Conservation (phyloP, 2,329 filamentous ascomycete genomes). For the Cladosporium sp. region DNA sequence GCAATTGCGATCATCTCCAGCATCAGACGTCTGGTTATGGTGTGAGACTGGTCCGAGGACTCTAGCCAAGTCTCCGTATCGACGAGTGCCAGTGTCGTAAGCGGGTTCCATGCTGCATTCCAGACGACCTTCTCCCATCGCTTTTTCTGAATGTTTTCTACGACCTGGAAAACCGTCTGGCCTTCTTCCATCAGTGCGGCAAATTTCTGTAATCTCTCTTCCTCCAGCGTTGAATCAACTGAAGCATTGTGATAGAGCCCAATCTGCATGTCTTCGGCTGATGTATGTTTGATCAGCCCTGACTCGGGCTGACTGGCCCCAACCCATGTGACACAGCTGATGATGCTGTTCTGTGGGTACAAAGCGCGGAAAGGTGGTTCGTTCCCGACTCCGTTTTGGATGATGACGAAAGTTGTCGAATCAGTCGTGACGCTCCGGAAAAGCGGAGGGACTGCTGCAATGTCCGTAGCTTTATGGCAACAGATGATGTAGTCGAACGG, state of each 20-base stretch:
- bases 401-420: constrained; percentile 53
- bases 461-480: constrained; percentile 42
- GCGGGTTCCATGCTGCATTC: constrained; percentile 58
- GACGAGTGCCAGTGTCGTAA: constrained; percentile 40
- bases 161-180: constrained; percentile 45
- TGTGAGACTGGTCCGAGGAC: constrained; percentile 34
- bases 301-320: constrained; percentile 49
- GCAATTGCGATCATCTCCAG: constrained; percentile 41
- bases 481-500: constrained; percentile 47
- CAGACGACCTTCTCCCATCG: constrained; percentile 60
- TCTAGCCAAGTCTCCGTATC: constrained; percentile 43
- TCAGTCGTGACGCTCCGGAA: constrained; percentile 37
- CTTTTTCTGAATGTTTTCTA: constrained; percentile 52
- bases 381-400: constrained; percentile 61
- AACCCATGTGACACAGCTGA: constrained; percentile 55
- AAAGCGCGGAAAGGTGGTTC: constrained; percentile 50
- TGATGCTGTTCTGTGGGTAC: constrained; percentile 50
- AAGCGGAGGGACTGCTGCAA: constrained; percentile 32
- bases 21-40: constrained; percentile 40
- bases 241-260: constrained; percentile 46
- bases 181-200: constrained; percentile 39
- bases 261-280: constrained; percentile 53
- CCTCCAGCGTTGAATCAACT: constrained; percentile 30
- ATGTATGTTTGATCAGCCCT: constrained; percentile 48
- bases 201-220: constrained; percentile 38